Evolutionary conservation across 2,329 filamentous ascomycete genomes (phyloP), one percentile per base, ranked within the genome.

Genomic region (Aureobasidium sp.): DNA sequence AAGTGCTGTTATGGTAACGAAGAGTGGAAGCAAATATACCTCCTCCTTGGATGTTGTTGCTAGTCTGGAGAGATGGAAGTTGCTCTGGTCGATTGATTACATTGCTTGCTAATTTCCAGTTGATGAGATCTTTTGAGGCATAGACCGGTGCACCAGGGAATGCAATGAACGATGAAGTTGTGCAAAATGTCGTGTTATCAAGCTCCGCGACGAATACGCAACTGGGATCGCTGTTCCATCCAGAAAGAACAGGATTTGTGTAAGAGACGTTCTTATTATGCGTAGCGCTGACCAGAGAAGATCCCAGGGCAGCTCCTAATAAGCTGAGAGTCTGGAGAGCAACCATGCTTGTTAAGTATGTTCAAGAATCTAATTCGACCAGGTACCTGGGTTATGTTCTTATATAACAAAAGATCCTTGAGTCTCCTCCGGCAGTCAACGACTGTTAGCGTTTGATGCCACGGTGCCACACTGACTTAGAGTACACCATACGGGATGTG

Each of bases 61-160:
- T n/a, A n/a, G n/a, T n/a, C n/a, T n/a, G n/a, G 4, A 80, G 74
- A n/a, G 73, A 72, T 3, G 80, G 80, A 1, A 82, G 70, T 60
- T 82, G 81, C 20, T 71, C 68, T 29, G 75, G 71, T 53, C 78
- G 72, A 69, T 74, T 77, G 59, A 77, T 70, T 2, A 70, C 78
- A 71, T 80, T 73, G 48, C 75, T 74, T 33, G 76, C 73, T 16
- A 78, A 71, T 18, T 73, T 76, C 80, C 81, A 84, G 62, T 78
- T 77, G 25, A 75, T 69, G n/a, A 85, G 70, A 67, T 85, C 80
- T 54, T 77, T 79, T 66, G 77, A 80, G 8, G 78, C 78, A 65
- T 84, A 79, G 27, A 85, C 74, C 1, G 82, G 81, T 1, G 84
- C 73, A 0, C 82, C 82, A 0, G 82, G 82, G 53, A 81, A 84